phyloP scores from a whole-genome alignment of 306 rosid species.

The Mimosa pudica region DNA sequence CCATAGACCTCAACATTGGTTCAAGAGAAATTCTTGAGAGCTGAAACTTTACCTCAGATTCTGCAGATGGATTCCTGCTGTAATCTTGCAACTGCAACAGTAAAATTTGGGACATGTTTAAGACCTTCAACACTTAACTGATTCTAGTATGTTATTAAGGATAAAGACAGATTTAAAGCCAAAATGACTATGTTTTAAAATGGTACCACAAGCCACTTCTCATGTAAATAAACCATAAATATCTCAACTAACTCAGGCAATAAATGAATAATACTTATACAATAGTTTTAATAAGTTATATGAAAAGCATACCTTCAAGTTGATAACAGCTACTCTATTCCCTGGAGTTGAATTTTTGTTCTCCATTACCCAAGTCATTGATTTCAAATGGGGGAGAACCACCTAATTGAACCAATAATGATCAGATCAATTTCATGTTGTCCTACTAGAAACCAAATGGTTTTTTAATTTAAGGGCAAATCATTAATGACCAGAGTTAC shows the following conservation, averaged over 20 bases:
- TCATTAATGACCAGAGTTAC: too few relatives aligned
- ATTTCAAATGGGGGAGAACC: conserved; percentile 87
- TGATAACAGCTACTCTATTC: conserved; percentile 82
- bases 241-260: conserved; percentile 24
- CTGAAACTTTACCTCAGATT: conserved; percentile 90
- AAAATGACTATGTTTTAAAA: conserved; percentile 11
- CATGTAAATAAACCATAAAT: conserved; percentile 24
- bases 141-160: conserved; percentile 26
- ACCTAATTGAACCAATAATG: conserved; percentile 47
- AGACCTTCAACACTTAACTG: conserved; percentile 17
- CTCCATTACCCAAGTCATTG: conserved; percentile 99
- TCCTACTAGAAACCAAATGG: conserved; percentile 19
- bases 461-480: neutral
- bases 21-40: conserved; percentile 80
- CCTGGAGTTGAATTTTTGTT: conserved; percentile 78
- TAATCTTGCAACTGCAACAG: conserved; percentile 80
- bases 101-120: conserved; percentile 28
- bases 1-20: conserved; percentile 93
- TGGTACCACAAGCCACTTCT: conserved; percentile 1
- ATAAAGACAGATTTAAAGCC: conserved; percentile 18
- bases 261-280: conserved; percentile 18
- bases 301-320: conserved; percentile 66
- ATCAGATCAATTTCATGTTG: conserved; percentile 35
- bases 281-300: conserved; percentile 8
- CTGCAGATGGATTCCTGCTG: conserved; percentile 67